Evolutionary conservation across 345 rosid genomes (phyloP).

Genomic region (Noccaea bulbosa): DNA sequence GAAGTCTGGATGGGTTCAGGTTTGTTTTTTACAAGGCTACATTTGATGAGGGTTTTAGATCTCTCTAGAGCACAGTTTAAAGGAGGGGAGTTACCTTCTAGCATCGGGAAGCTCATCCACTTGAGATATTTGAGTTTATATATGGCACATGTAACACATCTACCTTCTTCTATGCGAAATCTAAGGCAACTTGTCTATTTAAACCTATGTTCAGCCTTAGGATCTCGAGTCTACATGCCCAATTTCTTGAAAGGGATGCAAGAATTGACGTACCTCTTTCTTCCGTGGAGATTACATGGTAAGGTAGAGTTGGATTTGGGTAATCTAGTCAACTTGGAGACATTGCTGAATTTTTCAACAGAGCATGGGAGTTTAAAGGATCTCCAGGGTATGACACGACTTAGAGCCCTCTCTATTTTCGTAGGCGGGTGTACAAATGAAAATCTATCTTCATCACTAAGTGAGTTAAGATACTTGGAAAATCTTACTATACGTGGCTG

Average conservation of each 20-base stretch:
- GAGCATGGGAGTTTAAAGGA: conserved; percentile 1
- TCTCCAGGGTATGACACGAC: not conserved
- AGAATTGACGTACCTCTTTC: conserved; percentile 8
- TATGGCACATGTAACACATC: not conserved
- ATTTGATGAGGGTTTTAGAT: too few species aligned
- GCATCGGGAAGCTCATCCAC: too few species aligned
- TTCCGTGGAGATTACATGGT: not conserved
- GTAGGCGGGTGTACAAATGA: not conserved
- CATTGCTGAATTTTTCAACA: not conserved
- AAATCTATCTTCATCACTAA: conserved; percentile 23
- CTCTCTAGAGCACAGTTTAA: too few species aligned
- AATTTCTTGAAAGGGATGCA: conserved; percentile 19
- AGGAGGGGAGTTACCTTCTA: too few species aligned
- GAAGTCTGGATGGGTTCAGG: too few species aligned
- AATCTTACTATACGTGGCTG: not conserved
- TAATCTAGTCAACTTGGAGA: conserved; percentile 25
- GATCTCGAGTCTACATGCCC: not conserved
- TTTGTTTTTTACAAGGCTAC: too few species aligned
- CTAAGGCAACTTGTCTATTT: conserved; percentile 14
- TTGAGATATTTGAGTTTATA: conserved; percentile 19
- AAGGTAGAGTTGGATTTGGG: conserved; percentile 11
- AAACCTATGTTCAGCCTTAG: not conserved
- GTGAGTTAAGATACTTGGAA: conserved; percentile 4
- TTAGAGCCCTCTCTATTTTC: not conserved
- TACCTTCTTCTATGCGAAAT: conserved; percentile 31